phyloP scores from a whole-genome alignment of 495 filamentous ascomycete species.

The Trichoderma orchidacearum region DNA sequence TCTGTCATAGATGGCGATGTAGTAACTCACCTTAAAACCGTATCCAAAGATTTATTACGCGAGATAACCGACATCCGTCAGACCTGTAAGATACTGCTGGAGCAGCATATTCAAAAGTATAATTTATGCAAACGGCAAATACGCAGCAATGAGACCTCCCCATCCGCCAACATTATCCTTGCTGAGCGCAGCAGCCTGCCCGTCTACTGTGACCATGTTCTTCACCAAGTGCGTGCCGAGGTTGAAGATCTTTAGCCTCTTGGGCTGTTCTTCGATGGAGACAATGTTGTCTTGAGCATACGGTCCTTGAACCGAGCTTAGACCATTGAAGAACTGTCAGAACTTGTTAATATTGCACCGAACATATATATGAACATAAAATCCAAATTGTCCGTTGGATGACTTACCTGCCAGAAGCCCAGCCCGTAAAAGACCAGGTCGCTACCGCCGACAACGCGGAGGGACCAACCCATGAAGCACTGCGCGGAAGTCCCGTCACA shows the following conservation, averaged over 20 bases:
- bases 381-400: too few relatives aligned
- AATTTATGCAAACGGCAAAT: slow-evolving; percentile 5
- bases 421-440: neutral
- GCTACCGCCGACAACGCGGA: neutral
- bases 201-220: slow-evolving; percentile 24
- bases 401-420: neutral
- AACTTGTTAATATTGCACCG: neutral
- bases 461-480: neutral
- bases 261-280: neutral
- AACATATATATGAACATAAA: neutral
- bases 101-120: too few relatives aligned
- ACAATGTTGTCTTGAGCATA: neutral
- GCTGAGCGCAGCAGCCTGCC: slow-evolving; percentile 12
- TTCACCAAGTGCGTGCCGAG: slow-evolving; percentile 13
- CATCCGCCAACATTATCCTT: slow-evolving; percentile 29
- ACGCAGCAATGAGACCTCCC: slow-evolving; percentile 24
- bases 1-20: too few relatives aligned
- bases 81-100: too few relatives aligned
- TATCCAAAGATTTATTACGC: too few relatives aligned
- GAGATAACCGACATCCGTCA: too few relatives aligned
- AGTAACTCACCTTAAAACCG: too few relatives aligned
- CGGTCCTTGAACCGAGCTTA: neutral
- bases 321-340: neutral
- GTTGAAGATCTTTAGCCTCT: neutral
- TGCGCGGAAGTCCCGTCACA: neutral